These are phyloP conservation scores for Pleurozium schreberi DNA, from an alignment of 225 moss, liverwort and hornwort genomes.

Conservation along the genomic window DNA sequence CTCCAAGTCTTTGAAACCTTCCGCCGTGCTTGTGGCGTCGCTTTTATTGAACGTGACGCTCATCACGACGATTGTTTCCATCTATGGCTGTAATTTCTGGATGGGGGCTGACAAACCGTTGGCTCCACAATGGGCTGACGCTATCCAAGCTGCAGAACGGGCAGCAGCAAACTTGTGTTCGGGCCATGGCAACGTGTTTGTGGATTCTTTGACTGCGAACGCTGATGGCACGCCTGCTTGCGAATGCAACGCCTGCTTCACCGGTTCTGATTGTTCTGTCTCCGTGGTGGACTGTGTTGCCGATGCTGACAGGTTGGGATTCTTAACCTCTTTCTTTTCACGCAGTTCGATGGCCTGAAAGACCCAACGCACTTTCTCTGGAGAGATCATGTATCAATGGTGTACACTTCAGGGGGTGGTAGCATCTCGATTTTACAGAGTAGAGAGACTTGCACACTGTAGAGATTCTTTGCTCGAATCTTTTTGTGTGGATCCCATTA, in stretches of 20 bases:
- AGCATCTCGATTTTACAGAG: neutral
- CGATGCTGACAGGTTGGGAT: constrained; percentile 13
- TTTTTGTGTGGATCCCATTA: neutral
- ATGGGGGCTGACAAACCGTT: neutral
- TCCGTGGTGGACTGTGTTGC: constrained; percentile 24
- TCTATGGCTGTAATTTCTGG: neutral
- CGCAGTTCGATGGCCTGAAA: neutral
- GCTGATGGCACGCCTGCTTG: constrained; percentile 22
- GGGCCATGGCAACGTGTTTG: constrained; percentile 46
- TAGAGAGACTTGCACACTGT: neutral
- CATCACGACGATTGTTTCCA: neutral
- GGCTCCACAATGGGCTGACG: constrained; percentile 27
- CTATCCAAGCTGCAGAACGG: constrained; percentile 34
- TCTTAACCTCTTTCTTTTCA: neutral
- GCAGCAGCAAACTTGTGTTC: constrained; percentile 41
- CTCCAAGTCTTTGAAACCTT: neutral
- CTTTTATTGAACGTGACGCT: constrained; percentile 1
- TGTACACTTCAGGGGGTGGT: neutral
- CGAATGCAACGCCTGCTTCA: constrained; percentile 53
- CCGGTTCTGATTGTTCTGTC: constrained; percentile 39
- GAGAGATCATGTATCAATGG: neutral
- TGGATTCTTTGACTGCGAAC: constrained; percentile 23
- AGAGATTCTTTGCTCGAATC: neutral
- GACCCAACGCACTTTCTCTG: neutral
- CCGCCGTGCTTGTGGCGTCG: neutral